Percentiles rank a stretch among this genome's conserved stretches.
phyloP scores from a whole-genome alignment of 345 rosid species.

The Laguncularia racemosa region DNA sequence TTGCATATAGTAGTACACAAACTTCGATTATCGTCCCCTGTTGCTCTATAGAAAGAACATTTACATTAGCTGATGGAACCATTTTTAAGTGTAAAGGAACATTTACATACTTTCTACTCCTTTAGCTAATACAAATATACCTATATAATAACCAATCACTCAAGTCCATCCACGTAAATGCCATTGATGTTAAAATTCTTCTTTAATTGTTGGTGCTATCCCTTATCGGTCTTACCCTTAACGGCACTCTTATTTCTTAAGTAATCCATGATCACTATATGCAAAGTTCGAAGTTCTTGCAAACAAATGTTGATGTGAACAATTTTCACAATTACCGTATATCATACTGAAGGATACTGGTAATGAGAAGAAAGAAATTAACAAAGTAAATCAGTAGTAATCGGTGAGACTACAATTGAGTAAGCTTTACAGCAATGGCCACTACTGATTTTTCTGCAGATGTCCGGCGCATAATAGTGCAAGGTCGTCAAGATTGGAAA shows the following conservation, averaged over 20 bases:
- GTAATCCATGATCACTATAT: no score
- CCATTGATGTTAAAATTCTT: conserved; percentile 19
- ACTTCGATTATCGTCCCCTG: conserved; percentile 95
- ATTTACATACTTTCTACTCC: neutral
- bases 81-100: neutral
- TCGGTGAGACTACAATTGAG: no score
- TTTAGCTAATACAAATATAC: conserved; percentile 20
- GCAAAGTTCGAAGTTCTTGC: no score
- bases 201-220: no score
- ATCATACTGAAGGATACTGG: neutral
- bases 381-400: neutral
- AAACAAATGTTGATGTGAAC: no score
- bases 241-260: no score
- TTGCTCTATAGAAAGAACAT: conserved; percentile 45
- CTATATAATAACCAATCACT: conserved; percentile 98
- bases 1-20: conserved; percentile 94
- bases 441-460: no score
- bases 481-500: no score
- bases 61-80: conserved; percentile 5
- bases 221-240: no score
- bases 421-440: no score
- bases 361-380: neutral
- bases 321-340: neutral
- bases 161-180: conserved; percentile 96
- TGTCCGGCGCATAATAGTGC: no score